Conservation (phyloP, 768 basidiomycete species). For the Gelatoporia subvermispora region DNA sequence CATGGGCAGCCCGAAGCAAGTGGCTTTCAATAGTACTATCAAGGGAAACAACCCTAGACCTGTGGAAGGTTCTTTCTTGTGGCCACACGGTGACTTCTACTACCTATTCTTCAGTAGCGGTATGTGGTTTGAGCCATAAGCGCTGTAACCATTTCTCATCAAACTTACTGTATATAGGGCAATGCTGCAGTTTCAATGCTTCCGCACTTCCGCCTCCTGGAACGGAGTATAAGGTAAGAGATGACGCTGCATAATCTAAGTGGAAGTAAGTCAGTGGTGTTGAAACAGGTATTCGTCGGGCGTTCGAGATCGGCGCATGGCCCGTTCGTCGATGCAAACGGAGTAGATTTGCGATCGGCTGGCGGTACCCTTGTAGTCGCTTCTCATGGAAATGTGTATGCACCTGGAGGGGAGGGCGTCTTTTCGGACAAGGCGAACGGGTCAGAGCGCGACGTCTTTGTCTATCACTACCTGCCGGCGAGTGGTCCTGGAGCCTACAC, state of each 20-base stretch:
- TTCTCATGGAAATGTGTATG: slow-evolving; percentile 25
- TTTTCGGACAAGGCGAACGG: slow-evolving; percentile 4
- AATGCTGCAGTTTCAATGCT: slow-evolving; percentile 11
- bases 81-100: slow-evolving; percentile 12
- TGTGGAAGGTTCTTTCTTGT: slow-evolving; percentile 13
- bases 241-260: no score
- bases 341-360: slow-evolving; percentile 11
- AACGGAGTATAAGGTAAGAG: slow-evolving; percentile 17
- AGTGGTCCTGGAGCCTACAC: slow-evolving; percentile 7
- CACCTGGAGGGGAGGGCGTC: slow-evolving; percentile 21
- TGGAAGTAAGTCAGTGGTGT: no score
- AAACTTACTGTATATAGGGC: background rate
- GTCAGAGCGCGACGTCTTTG: slow-evolving; percentile 6
- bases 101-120: slow-evolving; percentile 18
- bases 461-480: slow-evolving; percentile 14
- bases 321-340: slow-evolving; percentile 14
- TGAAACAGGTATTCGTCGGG: slow-evolving; percentile 17
- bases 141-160: background rate
- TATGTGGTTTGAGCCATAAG: background rate
- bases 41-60: background rate
- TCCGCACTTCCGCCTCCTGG: slow-evolving; percentile 12
- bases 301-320: slow-evolving; percentile 15
- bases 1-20: slow-evolving; percentile 5
- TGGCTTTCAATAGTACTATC: slow-evolving; percentile 10
- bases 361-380: slow-evolving; percentile 23